phyloP scores from a whole-genome alignment of 2,329 filamentous ascomycete genomes.

The Fusarium longipes region DNA sequence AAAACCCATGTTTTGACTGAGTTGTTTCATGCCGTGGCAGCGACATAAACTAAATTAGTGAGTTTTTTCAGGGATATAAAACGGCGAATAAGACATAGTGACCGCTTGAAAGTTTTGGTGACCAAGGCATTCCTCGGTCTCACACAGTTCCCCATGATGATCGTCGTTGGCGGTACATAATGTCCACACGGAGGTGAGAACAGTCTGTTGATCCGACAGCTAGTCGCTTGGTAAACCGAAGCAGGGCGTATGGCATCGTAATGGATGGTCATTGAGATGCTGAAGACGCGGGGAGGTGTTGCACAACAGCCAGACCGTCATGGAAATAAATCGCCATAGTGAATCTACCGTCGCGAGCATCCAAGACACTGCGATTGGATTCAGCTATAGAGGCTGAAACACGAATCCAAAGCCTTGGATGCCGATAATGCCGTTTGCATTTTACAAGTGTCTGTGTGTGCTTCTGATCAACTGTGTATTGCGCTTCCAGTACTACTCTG shows the following conservation, averaged over 20 bases:
- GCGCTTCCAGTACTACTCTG: not conserved
- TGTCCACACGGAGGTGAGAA: not conserved
- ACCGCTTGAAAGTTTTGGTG: constrained; percentile 7
- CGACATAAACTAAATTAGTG: constrained; percentile 17
- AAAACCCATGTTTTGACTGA: constrained; percentile 26
- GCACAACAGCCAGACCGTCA: constrained; percentile 11
- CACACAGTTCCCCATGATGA: constrained; percentile 7
- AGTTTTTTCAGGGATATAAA: not conserved
- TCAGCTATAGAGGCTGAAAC: constrained; percentile 22
- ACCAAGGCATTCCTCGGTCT: constrained; percentile 14
- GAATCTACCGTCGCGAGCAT: constrained; percentile 26
- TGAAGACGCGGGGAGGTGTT: constrained; percentile 11
- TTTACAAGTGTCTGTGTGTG: constrained; percentile 4
- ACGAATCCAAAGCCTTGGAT: constrained; percentile 7
- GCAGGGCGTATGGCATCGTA: constrained; percentile 12
- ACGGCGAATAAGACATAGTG: constrained; percentile 1
- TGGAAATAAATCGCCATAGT: constrained; percentile 3
- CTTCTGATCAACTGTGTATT: constrained; percentile 5
- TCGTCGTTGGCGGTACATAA: not conserved
- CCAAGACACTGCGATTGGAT: constrained; percentile 17
- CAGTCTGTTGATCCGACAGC: constrained; percentile 25
- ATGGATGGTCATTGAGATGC: constrained; percentile 16
- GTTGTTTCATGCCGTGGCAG: constrained; percentile 33
- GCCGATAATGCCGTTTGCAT: constrained; percentile 10
- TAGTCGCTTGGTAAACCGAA: constrained; percentile 14